Evolutionary conservation across 2,329 filamentous ascomycete species (phyloP).

Genomic region (Fusarium tricinctum): DNA sequence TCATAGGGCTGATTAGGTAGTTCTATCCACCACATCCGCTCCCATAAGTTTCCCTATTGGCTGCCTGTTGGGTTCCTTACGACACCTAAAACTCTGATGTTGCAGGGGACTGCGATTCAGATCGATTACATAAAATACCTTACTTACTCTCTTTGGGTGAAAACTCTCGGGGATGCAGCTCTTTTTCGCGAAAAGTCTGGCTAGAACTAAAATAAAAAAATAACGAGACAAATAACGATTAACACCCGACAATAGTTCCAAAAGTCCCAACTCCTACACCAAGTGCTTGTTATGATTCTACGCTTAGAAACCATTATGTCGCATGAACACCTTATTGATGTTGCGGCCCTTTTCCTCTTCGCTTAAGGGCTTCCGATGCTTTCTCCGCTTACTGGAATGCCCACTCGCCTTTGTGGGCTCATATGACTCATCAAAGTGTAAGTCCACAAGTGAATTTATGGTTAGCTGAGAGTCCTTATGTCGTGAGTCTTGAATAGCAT

Average conservation of each 20-base stretch:
- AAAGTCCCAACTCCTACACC: background rate
- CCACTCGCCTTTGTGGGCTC: fast-evolving
- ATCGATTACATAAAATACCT: no score
- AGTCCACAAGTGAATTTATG: background rate
- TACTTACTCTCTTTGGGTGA: no score
- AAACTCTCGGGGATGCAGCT: no score
- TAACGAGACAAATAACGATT: background rate
- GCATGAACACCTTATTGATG: slow-evolving; percentile 20
- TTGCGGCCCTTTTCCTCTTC: slow-evolving; percentile 17
- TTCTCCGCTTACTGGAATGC: background rate
- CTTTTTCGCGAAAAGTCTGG: background rate
- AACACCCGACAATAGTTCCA: background rate
- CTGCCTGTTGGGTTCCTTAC: no score
- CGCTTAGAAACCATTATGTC: background rate
- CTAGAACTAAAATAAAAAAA: background rate
- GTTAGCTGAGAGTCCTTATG: no score
- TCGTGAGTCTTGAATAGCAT: no score
- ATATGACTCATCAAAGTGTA: background rate
- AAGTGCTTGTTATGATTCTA: no score
- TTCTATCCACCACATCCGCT: no score
- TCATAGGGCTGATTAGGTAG: no score
- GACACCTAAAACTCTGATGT: no score
- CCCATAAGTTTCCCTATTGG: no score
- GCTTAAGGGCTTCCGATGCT: background rate
- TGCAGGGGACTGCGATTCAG: no score